Base-by-base conservation (phyloP, 805 yeast species). In the Nematodospora valgi region DNA sequence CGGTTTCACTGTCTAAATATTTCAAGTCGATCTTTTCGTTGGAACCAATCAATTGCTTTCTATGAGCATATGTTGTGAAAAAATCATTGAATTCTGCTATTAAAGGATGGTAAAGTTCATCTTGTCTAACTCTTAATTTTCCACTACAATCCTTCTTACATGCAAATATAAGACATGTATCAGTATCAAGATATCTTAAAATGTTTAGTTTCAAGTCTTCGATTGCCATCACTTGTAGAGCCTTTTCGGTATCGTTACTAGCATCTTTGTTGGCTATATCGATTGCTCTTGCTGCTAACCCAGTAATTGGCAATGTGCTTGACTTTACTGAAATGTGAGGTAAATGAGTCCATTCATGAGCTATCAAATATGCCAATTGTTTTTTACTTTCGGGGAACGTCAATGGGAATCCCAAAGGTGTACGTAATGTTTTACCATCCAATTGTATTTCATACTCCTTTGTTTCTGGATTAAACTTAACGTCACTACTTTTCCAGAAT, bases 121-220 rank as follows among this genome's bases (percentile, higher is more conserved):
- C 81, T 59, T 93, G 98, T n/a, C 76, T 86, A 24, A 64, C 56
- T 52, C 98, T 74, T 43, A 93, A 68, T 27, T 65, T 68, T 7
- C 98, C 98, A 46, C 85, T 89, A 54, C 84, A 87, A 55, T 91
- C 98, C 27, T 66, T 70, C 8, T 48, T 45, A 9, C 96, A 95
- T 1, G 96, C 80, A 51, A 89, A 83, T 6, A 91, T 87, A 35
- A 93, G 69, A 43, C 95, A 66, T 2, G 98, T 88, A 58, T 93
- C 99, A 0, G 98, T 93, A 56, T 93, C 98, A 39, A 94, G 67
- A 53, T 89, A 93, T 37, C 89, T 78, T 51, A 91, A 63, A 42
- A 93, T 62, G 43, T 74, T 74, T 27, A 70, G 58, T 41, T 76
- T 72, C 14, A 86, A 74, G 27, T 73, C 75, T 4, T 70, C 74